phyloP scores from a whole-genome alignment of 1,284 basidiomycete genomes.

The Meira miltonrushii region DNA sequence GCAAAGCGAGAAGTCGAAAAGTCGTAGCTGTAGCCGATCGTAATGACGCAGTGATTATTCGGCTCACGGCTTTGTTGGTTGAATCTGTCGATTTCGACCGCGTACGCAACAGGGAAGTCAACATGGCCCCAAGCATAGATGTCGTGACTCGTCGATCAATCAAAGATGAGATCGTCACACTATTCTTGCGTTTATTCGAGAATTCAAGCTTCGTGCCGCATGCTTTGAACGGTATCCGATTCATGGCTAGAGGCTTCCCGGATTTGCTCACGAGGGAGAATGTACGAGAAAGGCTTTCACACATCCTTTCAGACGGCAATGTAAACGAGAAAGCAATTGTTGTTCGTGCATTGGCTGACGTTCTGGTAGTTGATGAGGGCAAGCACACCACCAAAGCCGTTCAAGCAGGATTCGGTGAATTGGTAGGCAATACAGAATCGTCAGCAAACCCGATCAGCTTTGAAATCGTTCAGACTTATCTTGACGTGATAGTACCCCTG shows the following conservation, averaged over 20 bases:
- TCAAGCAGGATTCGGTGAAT: constrained; percentile 65
- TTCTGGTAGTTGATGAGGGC: constrained; percentile 25
- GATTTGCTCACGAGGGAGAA: constrained; percentile 73
- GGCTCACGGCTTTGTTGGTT: constrained; percentile 61
- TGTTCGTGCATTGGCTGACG: constrained; percentile 78
- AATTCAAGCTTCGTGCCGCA: constrained; percentile 61
- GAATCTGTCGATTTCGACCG: constrained; percentile 83
- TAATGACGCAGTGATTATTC: constrained; percentile 25
- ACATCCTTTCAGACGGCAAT: constrained; percentile 68
- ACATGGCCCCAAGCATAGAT: constrained; percentile 23
- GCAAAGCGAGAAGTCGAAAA: neutral
- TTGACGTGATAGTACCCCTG: constrained; percentile 65
- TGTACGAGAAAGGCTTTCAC: constrained; percentile 80
- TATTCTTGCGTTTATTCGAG: constrained; percentile 67
- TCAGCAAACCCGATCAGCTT: constrained; percentile 92
- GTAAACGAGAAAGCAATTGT: constrained; percentile 69
- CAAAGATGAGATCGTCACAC: constrained; percentile 72
- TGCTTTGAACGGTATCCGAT: constrained; percentile 72
- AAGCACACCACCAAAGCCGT: constrained; percentile 49
- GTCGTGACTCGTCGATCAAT: constrained; percentile 57
- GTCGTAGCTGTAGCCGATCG: neutral
- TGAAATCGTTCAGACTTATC: constrained; percentile 84
- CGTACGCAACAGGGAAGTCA: constrained; percentile 57
- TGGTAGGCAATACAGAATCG: constrained; percentile 87
- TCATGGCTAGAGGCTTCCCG: constrained; percentile 85